These are phyloP conservation scores for Litchi chinensis DNA, from an alignment of 345 rosid species.

Conservation along the genomic window DNA sequence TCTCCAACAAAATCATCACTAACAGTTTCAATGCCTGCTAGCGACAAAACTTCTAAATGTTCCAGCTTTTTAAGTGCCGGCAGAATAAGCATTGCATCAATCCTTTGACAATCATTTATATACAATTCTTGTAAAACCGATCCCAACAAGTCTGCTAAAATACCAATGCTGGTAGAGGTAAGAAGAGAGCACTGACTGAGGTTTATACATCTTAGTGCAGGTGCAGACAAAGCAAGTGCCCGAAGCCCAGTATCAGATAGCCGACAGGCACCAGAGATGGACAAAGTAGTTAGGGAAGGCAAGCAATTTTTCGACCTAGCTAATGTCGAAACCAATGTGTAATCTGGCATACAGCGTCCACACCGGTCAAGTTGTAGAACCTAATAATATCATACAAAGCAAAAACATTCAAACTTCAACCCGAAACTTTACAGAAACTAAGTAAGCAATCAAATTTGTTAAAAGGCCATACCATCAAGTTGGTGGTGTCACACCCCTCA, in stretches of 20 bases:
- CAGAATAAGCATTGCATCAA: conserved; percentile 58
- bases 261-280: conserved; percentile 78
- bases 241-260: conserved; percentile 75
- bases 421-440: conserved; percentile 7
- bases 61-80: conserved; percentile 67
- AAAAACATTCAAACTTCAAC: conserved; percentile 18
- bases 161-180: conserved; percentile 55
- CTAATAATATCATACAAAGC: conserved; percentile 52
- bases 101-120: conserved; percentile 75
- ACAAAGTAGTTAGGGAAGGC: conserved; percentile 59
- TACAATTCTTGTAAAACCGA: conserved; percentile 68
- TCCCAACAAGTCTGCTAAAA: conserved; percentile 59
- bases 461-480: conserved; percentile 55
- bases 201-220: conserved; percentile 65
- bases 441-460: background rate
- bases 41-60: conserved; percentile 67
- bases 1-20: conserved; percentile 55
- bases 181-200: conserved; percentile 86
- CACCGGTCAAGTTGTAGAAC: conserved; percentile 85
- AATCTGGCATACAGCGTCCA: conserved; percentile 87
- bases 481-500: conserved; percentile 59
- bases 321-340: conserved; percentile 48
- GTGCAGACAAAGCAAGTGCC: conserved; percentile 60
- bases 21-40: conserved; percentile 66
- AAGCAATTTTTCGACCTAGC: conserved; percentile 57